Evolutionary conservation across 768 basidiomycete genomes (phyloP).

Genomic region (Naganishia onofrii): DNA sequence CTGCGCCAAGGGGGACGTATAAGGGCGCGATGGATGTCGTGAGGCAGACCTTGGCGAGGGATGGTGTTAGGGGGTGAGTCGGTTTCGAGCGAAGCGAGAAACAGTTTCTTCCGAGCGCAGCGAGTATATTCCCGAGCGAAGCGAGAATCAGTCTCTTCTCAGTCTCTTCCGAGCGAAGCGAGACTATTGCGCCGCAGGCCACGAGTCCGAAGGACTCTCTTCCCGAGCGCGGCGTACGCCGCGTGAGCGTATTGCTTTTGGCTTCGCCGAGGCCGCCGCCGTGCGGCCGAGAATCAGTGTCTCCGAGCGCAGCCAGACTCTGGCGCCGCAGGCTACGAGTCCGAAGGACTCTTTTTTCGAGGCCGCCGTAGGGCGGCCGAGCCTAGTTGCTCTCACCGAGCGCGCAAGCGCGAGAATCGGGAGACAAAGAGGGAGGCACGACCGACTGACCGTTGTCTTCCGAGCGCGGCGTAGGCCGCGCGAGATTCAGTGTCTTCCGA

Average conservation of each 20-base stretch:
- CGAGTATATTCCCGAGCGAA: constrained; percentile 2
- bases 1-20: constrained; percentile 81
- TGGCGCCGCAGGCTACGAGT: constrained; percentile 1
- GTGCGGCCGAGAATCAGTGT: no score
- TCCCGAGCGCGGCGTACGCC: neutral
- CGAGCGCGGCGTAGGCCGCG: no score
- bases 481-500: neutral
- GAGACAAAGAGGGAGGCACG: no score
- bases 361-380: neutral
- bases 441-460: no score
- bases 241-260: neutral
- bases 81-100: neutral
- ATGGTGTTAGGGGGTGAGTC: constrained; percentile 79
- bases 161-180: constrained; percentile 11
- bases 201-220: neutral
- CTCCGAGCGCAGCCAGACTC: constrained; percentile 8
- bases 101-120: constrained; percentile 12
- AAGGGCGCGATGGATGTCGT: constrained; percentile 91
- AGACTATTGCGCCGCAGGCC: neutral
- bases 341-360: neutral
- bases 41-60: constrained; percentile 80
- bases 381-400: no score
- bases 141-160: neutral
- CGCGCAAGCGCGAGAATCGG: no score
- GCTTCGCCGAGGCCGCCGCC: no score